Conservation (phyloP, 78 protist species). For the Acrasis kona region DNA sequence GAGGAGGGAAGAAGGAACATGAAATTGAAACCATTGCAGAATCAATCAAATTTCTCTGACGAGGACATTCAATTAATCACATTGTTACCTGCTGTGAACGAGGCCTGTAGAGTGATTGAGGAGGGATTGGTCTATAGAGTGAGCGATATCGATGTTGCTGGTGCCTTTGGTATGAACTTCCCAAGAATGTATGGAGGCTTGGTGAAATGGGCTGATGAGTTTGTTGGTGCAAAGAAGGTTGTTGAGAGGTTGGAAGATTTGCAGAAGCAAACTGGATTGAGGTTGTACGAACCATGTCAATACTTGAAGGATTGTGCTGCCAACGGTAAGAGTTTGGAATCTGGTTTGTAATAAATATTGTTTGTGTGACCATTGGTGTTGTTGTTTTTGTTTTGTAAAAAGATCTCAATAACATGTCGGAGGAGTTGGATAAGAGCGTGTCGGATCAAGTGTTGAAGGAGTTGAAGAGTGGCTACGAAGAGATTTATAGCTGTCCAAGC, state of each 20-base stretch:
- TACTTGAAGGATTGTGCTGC: slow-evolving; percentile 44
- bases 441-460: too few species aligned
- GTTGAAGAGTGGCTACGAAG: too few species aligned
- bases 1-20: neutral
- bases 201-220: too few species aligned
- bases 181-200: slow-evolving; percentile 33
- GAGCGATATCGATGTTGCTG: slow-evolving; percentile 37
- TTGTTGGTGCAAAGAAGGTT: slow-evolving; percentile 20
- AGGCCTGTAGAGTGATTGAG: slow-evolving; percentile 9
- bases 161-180: slow-evolving; percentile 26
- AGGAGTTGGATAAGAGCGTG: too few species aligned
- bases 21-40: neutral
- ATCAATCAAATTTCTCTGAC: neutral
- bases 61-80: slow-evolving; percentile 20
- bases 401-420: too few species aligned
- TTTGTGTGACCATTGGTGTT: too few species aligned
- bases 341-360: neutral
- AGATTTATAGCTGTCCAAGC: too few species aligned
- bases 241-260: slow-evolving; percentile 18
- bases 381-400: too few species aligned
- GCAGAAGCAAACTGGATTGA: slow-evolving; percentile 23
- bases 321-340: slow-evolving; percentile 18
- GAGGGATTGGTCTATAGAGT: slow-evolving; percentile 15
- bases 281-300: slow-evolving; percentile 47
- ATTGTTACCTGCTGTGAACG: slow-evolving; percentile 41